A percentile compares a stretch with the other conserved stretches of the same genome.
Evolutionary conservation across 768 basidiomycete species (phyloP).

Genomic region (Crucibulum laeve): DNA sequence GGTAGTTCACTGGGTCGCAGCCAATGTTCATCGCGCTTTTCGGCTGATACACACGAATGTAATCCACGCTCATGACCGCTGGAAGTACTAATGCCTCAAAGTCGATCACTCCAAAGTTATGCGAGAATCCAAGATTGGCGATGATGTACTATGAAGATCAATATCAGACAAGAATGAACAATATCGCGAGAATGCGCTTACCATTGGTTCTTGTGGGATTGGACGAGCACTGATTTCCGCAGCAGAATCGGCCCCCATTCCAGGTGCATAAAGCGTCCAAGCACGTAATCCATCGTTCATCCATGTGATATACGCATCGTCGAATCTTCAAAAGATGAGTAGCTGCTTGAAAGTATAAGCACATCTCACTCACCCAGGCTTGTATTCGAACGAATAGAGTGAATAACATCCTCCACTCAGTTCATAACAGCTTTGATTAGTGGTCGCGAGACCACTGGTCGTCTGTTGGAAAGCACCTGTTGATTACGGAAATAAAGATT

Average conservation of each 20-base stretch:
- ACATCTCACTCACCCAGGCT: conserved; percentile 39
- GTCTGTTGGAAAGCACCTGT: conserved; percentile 67
- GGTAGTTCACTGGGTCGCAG: conserved; percentile 63
- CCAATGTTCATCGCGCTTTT: conserved; percentile 45
- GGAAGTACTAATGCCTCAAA: conserved; percentile 46
- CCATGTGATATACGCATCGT: conserved; percentile 65
- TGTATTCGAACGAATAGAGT: conserved; percentile 46
- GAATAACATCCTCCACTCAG: conserved; percentile 22
- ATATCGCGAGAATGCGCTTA: conserved; percentile 14
- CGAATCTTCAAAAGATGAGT: conserved; percentile 30
- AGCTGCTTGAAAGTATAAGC: background rate
- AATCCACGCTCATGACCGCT: conserved; percentile 65
- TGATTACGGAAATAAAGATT: too few relatives aligned
- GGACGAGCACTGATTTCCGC: conserved; percentile 50
- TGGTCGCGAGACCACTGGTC: conserved; percentile 57
- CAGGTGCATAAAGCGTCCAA: conserved; percentile 54
- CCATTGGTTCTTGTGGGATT: conserved; percentile 67
- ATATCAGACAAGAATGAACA: conserved; percentile 24
- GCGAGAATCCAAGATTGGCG: conserved; percentile 61
- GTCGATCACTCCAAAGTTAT: conserved; percentile 61
- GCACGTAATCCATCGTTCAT: conserved; percentile 48
- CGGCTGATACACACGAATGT: conserved; percentile 67
- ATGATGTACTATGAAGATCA: conserved; percentile 50
- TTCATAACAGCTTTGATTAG: conserved; percentile 65
- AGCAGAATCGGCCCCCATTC: conserved; percentile 41